phyloP scores from a whole-genome alignment of 129 eudicot species.

The Artemisia annua region DNA sequence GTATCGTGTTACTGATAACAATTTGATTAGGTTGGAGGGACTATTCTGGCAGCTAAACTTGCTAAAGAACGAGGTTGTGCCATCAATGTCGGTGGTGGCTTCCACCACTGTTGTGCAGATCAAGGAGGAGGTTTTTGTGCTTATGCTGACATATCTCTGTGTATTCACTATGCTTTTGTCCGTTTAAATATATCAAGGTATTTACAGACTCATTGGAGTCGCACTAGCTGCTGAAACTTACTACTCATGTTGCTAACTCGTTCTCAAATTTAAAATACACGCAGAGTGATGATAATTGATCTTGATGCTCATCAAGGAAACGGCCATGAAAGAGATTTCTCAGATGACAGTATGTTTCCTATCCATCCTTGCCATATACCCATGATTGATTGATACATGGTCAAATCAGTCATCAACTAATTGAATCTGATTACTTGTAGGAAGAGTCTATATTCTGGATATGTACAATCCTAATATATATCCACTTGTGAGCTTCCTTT shows the following conservation, averaged over 20 bases:
- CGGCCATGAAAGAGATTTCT: slow-evolving; percentile 90
- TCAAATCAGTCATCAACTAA: slow-evolving; percentile 10
- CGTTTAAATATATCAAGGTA: slow-evolving; percentile 79
- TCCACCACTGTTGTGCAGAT: slow-evolving; percentile 86
- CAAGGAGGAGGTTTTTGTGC: slow-evolving; percentile 93
- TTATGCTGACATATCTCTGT: slow-evolving; percentile 90
- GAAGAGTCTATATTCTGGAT: slow-evolving; percentile 88
- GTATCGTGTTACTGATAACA: slow-evolving; percentile 1
- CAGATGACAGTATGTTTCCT: slow-evolving; percentile 57
- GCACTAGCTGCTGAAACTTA: not conserved
- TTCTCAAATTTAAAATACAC: slow-evolving; percentile 9
- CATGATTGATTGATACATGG: no score
- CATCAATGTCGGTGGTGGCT: slow-evolving; percentile 97
- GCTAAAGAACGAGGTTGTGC: slow-evolving; percentile 97
- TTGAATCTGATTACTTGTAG: slow-evolving; percentile 38
- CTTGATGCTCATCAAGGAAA: slow-evolving; percentile 99
- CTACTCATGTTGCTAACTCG: not conserved
- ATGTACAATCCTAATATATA: slow-evolving; percentile 89
- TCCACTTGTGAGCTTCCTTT: slow-evolving; percentile 68
- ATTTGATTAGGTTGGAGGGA: slow-evolving; percentile 76
- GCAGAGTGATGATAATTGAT: slow-evolving; percentile 93
- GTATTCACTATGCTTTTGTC: slow-evolving; percentile 75
- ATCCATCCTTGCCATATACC: not conserved
- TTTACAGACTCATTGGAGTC: slow-evolving; percentile 16
- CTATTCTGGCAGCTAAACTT: slow-evolving; percentile 85